Percentiles rank a stretch among this genome's conserved stretches.
phyloP scores from a whole-genome alignment of 2,329 filamentous ascomycete genomes.

The Talaromyces sp. region DNA sequence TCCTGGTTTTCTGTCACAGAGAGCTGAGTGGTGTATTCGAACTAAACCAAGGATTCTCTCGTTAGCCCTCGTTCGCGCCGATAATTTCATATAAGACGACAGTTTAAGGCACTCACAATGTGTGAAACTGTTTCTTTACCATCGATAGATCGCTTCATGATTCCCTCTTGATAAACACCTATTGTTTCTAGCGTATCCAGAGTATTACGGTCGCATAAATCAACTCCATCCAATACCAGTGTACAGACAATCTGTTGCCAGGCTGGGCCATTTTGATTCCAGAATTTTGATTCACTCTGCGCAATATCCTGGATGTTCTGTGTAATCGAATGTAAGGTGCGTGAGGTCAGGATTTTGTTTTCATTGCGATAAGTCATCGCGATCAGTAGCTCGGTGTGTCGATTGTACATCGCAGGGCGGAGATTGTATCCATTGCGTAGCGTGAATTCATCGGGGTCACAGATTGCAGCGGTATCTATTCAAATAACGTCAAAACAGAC shows the following conservation, averaged over 20 bases:
- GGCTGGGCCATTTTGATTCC: constrained; percentile 96
- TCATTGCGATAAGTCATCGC: constrained; percentile 99
- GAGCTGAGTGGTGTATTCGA: constrained; percentile 95
- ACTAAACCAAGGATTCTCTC: constrained; percentile 43
- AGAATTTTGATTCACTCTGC: constrained; percentile 96
- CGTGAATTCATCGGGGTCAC: constrained; percentile 97
- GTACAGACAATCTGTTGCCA: constrained; percentile 99
- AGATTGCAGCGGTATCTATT: constrained; percentile 94
- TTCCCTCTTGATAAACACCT: constrained; percentile 94
- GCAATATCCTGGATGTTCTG: constrained; percentile 98
- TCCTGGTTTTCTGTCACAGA: constrained; percentile 94
- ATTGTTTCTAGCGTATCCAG: constrained; percentile 92
- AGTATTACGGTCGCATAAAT: constrained; percentile 92
- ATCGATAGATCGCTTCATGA: constrained; percentile 97
- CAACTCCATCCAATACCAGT: constrained; percentile 94
- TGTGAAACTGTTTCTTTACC: constrained; percentile 93
- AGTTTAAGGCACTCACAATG: constrained; percentile 64
- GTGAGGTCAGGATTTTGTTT: constrained; percentile 90
- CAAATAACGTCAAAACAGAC: constrained; percentile 3
- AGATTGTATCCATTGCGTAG: constrained; percentile 98
- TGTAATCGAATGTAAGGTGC: constrained; percentile 96
- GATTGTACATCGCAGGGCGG: constrained; percentile 96
- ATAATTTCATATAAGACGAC: too few species aligned
- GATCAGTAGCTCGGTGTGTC: constrained; percentile 94
- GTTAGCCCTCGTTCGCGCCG: too few species aligned